phyloP scores from a whole-genome alignment of 768 basidiomycete genomes.

The Panus rudis region DNA sequence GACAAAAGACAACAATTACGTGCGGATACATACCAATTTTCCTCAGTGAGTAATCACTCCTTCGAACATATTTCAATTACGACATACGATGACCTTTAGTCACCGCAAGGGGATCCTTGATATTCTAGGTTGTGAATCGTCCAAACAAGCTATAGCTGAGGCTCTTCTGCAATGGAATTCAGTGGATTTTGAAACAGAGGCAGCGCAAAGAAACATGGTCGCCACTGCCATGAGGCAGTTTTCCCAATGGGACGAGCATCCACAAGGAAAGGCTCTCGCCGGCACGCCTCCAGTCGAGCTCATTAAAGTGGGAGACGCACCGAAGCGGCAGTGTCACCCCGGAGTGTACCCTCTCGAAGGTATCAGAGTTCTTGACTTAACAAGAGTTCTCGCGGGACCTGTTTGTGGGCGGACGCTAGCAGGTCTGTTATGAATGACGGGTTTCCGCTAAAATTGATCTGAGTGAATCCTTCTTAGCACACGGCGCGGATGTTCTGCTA shows the following conservation, averaged over 20 bases:
- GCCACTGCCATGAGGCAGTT: slow-evolving; percentile 44
- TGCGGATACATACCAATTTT: slow-evolving; percentile 59
- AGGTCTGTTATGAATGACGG: slow-evolving; percentile 32
- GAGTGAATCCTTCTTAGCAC: slow-evolving; percentile 25
- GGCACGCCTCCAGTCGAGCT: slow-evolving; percentile 38
- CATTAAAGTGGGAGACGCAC: slow-evolving; percentile 41
- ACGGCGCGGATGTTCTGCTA: slow-evolving; percentile 51
- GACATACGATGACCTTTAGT: slow-evolving; percentile 21
- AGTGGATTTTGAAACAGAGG: slow-evolving; percentile 40
- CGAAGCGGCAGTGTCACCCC: slow-evolving; percentile 23
- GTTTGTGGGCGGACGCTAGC: slow-evolving; percentile 50
- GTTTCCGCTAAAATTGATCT: background rate
- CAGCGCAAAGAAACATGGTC: slow-evolving; percentile 38
- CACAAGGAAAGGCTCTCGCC: slow-evolving; percentile 36
- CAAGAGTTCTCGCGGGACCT: slow-evolving; percentile 53
- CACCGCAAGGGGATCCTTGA: slow-evolving; percentile 44
- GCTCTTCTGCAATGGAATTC: slow-evolving; percentile 37
- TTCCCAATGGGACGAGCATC: slow-evolving; percentile 41
- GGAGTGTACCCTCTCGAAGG: slow-evolving; percentile 34
- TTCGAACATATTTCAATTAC: background rate
- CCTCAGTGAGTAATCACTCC: slow-evolving; percentile 38
- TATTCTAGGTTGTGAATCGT: slow-evolving; percentile 33
- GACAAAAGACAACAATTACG: slow-evolving; percentile 43
- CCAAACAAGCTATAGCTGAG: slow-evolving; percentile 30
- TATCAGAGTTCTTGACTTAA: slow-evolving; percentile 51